Evolutionary conservation across 768 basidiomycete species (phyloP).

Genomic region (Serendipita indica): DNA sequence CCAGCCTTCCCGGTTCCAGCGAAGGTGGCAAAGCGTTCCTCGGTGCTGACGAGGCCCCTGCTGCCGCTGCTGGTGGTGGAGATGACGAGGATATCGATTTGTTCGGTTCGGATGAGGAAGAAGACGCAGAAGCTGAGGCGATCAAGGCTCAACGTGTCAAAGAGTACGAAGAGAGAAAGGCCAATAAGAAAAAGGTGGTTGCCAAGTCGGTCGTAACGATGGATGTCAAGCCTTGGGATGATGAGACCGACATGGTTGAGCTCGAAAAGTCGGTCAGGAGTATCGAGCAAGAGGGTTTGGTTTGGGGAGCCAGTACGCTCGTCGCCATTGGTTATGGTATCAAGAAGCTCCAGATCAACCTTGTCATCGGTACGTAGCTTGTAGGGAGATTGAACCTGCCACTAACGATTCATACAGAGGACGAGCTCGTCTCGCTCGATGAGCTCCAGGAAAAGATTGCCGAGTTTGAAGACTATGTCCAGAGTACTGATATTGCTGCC

Average conservation of each 20-base stretch:
- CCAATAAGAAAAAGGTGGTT: constrained; percentile 67
- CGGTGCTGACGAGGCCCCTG: constrained; percentile 33
- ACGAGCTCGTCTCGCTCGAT: constrained; percentile 83
- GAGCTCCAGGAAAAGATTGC: constrained; percentile 84
- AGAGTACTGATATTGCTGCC: constrained; percentile 81
- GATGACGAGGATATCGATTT: constrained; percentile 73
- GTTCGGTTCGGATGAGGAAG: constrained; percentile 74
- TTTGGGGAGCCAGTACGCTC: constrained; percentile 91
- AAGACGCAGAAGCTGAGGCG: constrained; percentile 70
- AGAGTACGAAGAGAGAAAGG: constrained; percentile 88
- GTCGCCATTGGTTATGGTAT: constrained; percentile 90
- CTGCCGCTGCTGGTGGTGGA: constrained; percentile 37
- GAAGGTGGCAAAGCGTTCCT: constrained; percentile 62
- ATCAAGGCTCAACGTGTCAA: constrained; percentile 88
- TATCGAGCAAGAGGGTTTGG: constrained; percentile 75
- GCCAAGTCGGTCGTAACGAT: constrained; percentile 98
- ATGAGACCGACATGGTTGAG: constrained; percentile 90
- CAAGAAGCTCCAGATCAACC: constrained; percentile 69
- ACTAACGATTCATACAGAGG: constrained; percentile 41
- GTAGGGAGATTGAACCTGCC: constrained; percentile 26
- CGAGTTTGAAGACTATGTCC: constrained; percentile 77
- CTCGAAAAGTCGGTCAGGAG: constrained; percentile 75
- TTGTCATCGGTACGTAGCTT: constrained; percentile 32
- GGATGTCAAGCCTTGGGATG: constrained; percentile 99
- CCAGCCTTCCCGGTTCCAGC: constrained; percentile 70